Evolutionary conservation across 495 filamentous ascomycete genomes (phyloP).

Genomic region (Neurospora discreta): DNA sequence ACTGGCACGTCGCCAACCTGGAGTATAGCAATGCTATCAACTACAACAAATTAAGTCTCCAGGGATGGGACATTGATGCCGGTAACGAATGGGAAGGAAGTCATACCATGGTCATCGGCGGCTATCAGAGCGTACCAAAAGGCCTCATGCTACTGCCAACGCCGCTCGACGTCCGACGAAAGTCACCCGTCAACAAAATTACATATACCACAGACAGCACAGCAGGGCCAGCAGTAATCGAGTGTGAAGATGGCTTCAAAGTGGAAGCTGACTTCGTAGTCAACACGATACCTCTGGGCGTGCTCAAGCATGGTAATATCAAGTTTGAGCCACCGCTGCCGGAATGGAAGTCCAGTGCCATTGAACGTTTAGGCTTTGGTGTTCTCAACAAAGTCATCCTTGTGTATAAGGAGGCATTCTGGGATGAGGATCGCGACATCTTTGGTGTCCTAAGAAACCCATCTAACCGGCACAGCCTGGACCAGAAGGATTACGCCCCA

Average conservation of each 20-base stretch:
- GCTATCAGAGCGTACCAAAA: constrained; percentile 81
- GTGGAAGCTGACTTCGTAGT: constrained; percentile 81
- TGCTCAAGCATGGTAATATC: constrained; percentile 66
- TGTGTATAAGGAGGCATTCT: constrained; percentile 83
- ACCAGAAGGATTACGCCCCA: constrained; percentile 41
- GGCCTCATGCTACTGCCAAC: constrained; percentile 67
- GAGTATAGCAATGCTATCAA: constrained; percentile 95
- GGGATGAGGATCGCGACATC: constrained; percentile 86
- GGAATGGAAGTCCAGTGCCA: constrained; percentile 69
- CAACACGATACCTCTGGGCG: constrained; percentile 77
- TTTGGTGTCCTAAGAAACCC: constrained; percentile 80
- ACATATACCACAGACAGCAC: constrained; percentile 43
- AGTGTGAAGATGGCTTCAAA: constrained; percentile 66
- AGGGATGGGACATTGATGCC: constrained; percentile 91
- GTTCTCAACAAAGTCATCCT: constrained; percentile 91
- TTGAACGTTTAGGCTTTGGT: constrained; percentile 84
- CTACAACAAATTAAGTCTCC: constrained; percentile 74
- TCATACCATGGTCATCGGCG: constrained; percentile 84
- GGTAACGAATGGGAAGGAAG: constrained; percentile 96
- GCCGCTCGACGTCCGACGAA: constrained; percentile 68
- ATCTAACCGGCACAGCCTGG: constrained; percentile 37
- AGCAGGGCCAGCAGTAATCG: constrained; percentile 41
- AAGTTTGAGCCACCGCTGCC: constrained; percentile 77
- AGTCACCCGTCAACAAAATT: constrained; percentile 57
- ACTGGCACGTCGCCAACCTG: constrained; percentile 97